Evolutionary conservation across 768 basidiomycete species (phyloP), one percentile per base, ranked within the genome.

Genomic region (Candolleomyces aberdarensis): DNA sequence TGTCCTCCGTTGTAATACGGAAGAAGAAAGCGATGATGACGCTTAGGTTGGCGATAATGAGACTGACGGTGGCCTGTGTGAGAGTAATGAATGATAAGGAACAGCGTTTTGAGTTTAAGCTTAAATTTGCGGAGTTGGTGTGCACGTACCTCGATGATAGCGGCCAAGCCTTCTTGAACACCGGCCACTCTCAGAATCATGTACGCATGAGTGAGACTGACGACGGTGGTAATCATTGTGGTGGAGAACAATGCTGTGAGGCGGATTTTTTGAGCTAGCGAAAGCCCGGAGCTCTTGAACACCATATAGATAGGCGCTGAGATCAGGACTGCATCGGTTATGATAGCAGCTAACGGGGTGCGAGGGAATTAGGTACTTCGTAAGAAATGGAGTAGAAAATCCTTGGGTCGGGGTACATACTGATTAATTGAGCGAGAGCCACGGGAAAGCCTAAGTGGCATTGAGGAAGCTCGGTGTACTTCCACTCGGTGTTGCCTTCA

Each of bases 201-300:
- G 56, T 71, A 66, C 0, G 74, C 75, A 39, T 78, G 80, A 11
- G 76, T 71, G 13, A 72, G 66, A 56, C 73, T 75, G 53, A 76
- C 69, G 17, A 74, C 66, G 20, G 73, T 76, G 14, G 74, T 77
- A 51, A 75, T 64, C 54, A 79, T 72, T 26, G 75, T 76, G 15
- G 80, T 67, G 7, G 79, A 79, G 67, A 82, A 80, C 46, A 81
- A 74, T 40, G 81, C 64, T 61, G 78, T 66, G 49, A 78, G 66
- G 11, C 75, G 74, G 22, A 77, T 74, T 8, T 74, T 70, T 17
- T 77, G 76, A 0, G 74, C 55, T 22, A 65, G 58, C 3, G 65
- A 65, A 14, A 74, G 69, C 17, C 70, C 74, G 26, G 78, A 71
- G 48, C 48, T 49, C 17, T 70, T 69, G 69, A 74, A 75, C 10